Percentiles rank a stretch among this genome's conserved stretches.
phyloP scores from a whole-genome alignment of 148 eudicot species.

The Camellia sinensis region DNA sequence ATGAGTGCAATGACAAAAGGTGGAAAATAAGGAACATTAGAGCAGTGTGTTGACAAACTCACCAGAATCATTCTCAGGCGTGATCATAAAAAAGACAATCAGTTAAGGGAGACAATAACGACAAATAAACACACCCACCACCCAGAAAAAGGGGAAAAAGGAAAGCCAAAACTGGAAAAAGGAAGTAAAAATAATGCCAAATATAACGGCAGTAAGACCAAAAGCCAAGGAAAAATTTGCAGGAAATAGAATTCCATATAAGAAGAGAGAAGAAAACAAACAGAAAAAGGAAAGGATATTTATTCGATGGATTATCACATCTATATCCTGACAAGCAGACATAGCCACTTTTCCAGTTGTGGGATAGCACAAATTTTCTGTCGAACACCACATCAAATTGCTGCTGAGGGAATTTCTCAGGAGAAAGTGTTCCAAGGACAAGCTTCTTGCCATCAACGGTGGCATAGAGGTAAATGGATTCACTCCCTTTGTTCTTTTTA shows the following conservation, averaged over 20 bases:
- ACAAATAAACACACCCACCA: no score
- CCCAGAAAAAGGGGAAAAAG: not conserved
- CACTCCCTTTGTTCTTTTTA: slow-evolving; percentile 52
- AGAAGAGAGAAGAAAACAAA: no score
- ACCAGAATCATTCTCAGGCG: slow-evolving; percentile 36
- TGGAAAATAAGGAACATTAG: not conserved
- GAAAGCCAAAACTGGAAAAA: not conserved
- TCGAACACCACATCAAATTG: slow-evolving; percentile 68
- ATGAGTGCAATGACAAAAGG: slow-evolving; percentile 7
- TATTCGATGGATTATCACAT: slow-evolving; percentile 31
- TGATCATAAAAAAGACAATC: slow-evolving; percentile 14
- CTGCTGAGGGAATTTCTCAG: slow-evolving; percentile 55
- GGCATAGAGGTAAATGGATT: slow-evolving; percentile 47
- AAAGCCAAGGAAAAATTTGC: no score
- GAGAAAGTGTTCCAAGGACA: slow-evolving; percentile 57
- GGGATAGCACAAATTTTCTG: slow-evolving; percentile 61
- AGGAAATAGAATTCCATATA: no score
- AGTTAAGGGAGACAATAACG: slow-evolving; percentile 25
- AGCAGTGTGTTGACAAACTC: slow-evolving; percentile 1
- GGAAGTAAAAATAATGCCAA: not conserved
- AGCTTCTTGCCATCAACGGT: slow-evolving; percentile 48
- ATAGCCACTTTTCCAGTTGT: slow-evolving; percentile 73
- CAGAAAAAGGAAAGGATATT: slow-evolving; percentile 40
- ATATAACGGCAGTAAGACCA: not conserved
- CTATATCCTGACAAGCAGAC: slow-evolving; percentile 65